Evolutionary conservation across 2,329 filamentous ascomycete species (phyloP).

Genomic region (Colletotrichum sp.): DNA sequence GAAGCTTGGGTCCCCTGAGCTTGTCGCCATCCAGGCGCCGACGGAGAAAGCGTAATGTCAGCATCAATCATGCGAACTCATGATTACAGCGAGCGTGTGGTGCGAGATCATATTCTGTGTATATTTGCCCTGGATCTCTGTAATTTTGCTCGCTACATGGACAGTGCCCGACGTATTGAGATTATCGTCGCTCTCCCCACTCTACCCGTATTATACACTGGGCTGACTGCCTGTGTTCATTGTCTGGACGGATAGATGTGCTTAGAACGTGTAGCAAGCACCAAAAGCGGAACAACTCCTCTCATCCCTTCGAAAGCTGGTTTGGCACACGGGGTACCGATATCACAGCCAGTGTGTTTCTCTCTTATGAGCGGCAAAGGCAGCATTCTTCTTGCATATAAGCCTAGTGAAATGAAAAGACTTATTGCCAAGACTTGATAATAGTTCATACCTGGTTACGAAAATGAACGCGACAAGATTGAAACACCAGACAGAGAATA

Average conservation of each 20-base stretch:
- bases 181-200: not conserved
- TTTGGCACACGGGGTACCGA: accelerated
- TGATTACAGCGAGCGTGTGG: not conserved
- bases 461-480: not conserved
- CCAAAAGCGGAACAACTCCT: not conserved
- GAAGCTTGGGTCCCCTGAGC: conserved; percentile 1
- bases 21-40: not conserved
- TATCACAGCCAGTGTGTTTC: not conserved
- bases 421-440: not conserved
- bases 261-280: accelerated
- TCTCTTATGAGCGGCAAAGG: accelerated
- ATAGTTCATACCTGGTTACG: accelerated
- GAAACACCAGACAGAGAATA: not conserved
- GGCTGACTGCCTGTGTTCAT: not conserved
- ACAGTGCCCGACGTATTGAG: not conserved
- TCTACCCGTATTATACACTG: not conserved
- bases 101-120: accelerated
- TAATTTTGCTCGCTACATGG: not conserved
- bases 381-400: not conserved
- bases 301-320: not conserved
- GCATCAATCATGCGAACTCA: not conserved
- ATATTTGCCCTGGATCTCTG: not conserved
- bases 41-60: not conserved
- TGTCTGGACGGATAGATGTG: accelerated
- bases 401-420: not conserved